Evolutionary conservation across 495 filamentous ascomycete species (phyloP).

Genomic region (Jackrogersella minutella): DNA sequence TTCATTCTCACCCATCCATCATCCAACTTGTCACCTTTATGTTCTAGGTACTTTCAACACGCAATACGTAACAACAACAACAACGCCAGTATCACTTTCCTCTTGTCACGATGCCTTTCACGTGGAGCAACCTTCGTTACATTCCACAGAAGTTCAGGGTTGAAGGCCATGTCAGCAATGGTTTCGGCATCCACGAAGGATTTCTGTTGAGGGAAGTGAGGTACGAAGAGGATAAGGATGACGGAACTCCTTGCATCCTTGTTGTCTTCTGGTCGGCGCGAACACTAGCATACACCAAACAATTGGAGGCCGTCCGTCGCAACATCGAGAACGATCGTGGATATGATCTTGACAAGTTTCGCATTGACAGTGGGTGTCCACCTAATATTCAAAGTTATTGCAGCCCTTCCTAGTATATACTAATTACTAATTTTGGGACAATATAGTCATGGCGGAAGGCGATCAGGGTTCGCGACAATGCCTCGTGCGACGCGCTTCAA

Average conservation of each 20-base stretch:
- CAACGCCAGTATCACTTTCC: neutral
- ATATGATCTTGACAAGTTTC: constrained; percentile 5
- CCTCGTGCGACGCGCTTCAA: constrained; percentile 10
- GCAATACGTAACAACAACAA: neutral
- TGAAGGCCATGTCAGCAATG: neutral
- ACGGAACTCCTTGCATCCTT: constrained; percentile 25
- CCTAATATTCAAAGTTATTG: neutral
- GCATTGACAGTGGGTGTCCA: constrained; percentile 16
- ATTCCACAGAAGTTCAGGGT: constrained; percentile 7
- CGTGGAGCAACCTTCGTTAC: constrained; percentile 7
- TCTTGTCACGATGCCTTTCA: constrained; percentile 16
- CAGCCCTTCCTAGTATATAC: neutral
- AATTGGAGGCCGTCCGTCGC: neutral
- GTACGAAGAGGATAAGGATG: constrained; percentile 27
- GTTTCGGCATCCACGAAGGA: neutral
- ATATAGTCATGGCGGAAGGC: constrained; percentile 1
- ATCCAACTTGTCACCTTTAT: too few relatives aligned
- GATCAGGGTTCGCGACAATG: constrained; percentile 7
- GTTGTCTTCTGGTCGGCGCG: constrained; percentile 1
- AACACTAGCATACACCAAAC: neutral
- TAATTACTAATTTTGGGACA: neutral
- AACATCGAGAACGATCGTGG: constrained; percentile 9
- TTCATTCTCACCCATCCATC: too few relatives aligned
- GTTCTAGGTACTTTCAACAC: too few relatives aligned
- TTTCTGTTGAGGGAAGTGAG: constrained; percentile 2